Percentiles rank a stretch among this genome's conserved stretches.
These are phyloP conservation scores for Murraya koenigii DNA, from an alignment of 345 rosid genomes.

Conservation along the genomic window DNA sequence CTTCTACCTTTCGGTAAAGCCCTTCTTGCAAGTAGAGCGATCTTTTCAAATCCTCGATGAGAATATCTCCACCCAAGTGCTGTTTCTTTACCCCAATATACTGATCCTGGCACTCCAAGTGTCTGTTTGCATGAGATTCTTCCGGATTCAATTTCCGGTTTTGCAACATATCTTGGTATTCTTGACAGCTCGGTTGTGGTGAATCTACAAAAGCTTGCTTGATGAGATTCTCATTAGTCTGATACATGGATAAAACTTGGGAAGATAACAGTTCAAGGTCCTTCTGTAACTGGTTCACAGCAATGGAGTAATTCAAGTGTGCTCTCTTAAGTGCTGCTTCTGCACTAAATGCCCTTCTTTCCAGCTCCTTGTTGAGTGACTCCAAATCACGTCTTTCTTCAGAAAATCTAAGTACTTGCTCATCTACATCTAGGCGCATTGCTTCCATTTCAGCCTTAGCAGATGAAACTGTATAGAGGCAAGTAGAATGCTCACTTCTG, in stretches of 20 bases:
- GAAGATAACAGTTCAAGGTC: slow-evolving; percentile 91
- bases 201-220: slow-evolving; percentile 72
- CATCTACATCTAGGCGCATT: slow-evolving; percentile 58
- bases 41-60: slow-evolving; percentile 68
- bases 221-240: slow-evolving; percentile 90
- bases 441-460: slow-evolving; percentile 81
- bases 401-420: slow-evolving; percentile 52
- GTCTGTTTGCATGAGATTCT: slow-evolving; percentile 32
- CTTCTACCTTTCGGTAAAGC: slow-evolving; percentile 75
- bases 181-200: slow-evolving; percentile 40
- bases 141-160: slow-evolving; percentile 35
- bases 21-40: slow-evolving; percentile 81
- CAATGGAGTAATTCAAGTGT: slow-evolving; percentile 90
- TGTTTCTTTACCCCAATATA: slow-evolving; percentile 44
- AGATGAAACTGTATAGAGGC: slow-evolving; percentile 66
- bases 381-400: slow-evolving; percentile 69
- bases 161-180: slow-evolving; percentile 25
- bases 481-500: slow-evolving; percentile 83
- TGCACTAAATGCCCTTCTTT: slow-evolving; percentile 70
- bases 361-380: slow-evolving; percentile 68
- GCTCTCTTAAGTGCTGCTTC: slow-evolving; percentile 96
- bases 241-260: slow-evolving; percentile 88
- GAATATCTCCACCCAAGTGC: slow-evolving; percentile 61
- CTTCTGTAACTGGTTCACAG: slow-evolving; percentile 89
- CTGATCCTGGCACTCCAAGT: slow-evolving; percentile 44